These are phyloP conservation scores for Eremothecium gossypii DNA, from an alignment of 1,139 yeast genomes.

Conservation along the genomic window DNA sequence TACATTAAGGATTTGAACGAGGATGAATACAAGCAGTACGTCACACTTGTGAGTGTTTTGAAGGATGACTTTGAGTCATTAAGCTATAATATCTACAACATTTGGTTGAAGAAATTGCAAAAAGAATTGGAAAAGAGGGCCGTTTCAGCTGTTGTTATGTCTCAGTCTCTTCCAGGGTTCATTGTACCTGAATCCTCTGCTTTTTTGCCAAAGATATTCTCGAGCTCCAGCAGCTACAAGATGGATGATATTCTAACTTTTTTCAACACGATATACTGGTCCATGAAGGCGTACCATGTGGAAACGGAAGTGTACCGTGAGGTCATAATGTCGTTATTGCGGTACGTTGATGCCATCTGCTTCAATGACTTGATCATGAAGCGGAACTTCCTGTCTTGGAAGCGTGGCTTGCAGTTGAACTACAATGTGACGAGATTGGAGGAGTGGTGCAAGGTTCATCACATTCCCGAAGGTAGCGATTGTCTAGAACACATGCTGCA, in stretches of 20 bases:
- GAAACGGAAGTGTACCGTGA: constrained; percentile 80
- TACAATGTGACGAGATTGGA: constrained; percentile 93
- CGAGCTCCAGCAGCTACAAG: constrained; percentile 61
- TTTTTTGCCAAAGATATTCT: constrained; percentile 72
- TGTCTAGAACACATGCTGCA: constrained; percentile 84
- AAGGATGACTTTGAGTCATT: constrained; percentile 91
- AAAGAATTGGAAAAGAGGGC: constrained; percentile 86
- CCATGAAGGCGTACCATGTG: constrained; percentile 85
- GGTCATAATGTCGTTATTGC: constrained; percentile 74
- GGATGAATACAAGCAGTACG: constrained; percentile 82
- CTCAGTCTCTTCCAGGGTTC: constrained; percentile 94
- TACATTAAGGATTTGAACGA: constrained; percentile 80
- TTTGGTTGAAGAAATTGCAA: constrained; percentile 96
- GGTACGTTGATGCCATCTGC: constrained; percentile 86
- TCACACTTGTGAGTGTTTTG: constrained; percentile 81
- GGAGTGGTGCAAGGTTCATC: constrained; percentile 98
- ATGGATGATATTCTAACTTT: constrained; percentile 93
- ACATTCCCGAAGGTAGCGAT: constrained; percentile 81
- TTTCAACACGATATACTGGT: constrained; percentile 86
- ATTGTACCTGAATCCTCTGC: constrained; percentile 84
- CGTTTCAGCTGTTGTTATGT: constrained; percentile 84
- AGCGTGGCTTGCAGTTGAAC: constrained; percentile 92
- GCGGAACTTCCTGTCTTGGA: constrained; percentile 92
- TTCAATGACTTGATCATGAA: constrained; percentile 95
- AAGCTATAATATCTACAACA: constrained; percentile 88